phyloP scores from a whole-genome alignment of 306 rosid species.

The Cyamopsis tetragonoloba region DNA sequence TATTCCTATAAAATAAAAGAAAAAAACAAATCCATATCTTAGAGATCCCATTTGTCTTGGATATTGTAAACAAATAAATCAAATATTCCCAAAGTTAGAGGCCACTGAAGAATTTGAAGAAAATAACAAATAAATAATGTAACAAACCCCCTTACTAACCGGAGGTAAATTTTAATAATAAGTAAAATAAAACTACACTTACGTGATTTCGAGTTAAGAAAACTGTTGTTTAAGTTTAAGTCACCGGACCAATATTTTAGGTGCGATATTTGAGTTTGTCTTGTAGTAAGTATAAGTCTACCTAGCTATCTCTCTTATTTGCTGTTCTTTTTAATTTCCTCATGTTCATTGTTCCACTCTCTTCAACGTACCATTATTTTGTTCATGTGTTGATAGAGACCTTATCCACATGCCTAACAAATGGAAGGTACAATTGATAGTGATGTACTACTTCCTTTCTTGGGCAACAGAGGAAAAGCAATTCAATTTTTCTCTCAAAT shows the following conservation, averaged over 20 bases:
- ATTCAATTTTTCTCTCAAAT: not conserved
- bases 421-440: not conserved
- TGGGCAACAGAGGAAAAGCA: not conserved
- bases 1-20: not conserved
- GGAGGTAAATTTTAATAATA: too few species aligned
- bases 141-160: too few species aligned
- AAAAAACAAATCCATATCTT: not conserved
- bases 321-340: not conserved
- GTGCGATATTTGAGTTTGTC: too few species aligned
- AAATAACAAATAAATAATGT: too few species aligned
- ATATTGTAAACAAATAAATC: conserved; percentile 37
- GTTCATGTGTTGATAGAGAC: not conserved
- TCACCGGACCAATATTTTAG: too few species aligned
- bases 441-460: not conserved
- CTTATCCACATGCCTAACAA: conserved; percentile 24
- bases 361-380: not conserved
- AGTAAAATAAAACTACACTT: too few species aligned
- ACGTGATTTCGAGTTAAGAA: too few species aligned
- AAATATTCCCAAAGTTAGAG: conserved; percentile 7
- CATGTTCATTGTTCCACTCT: not conserved
- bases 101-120: not conserved
- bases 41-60: conserved; percentile 39
- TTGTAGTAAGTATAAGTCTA: too few species aligned
- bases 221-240: too few species aligned
- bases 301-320: not conserved